Evolutionary conservation across 2,329 filamentous ascomycete genomes (phyloP).

Genomic region (Aureobasidium melanogenum): DNA sequence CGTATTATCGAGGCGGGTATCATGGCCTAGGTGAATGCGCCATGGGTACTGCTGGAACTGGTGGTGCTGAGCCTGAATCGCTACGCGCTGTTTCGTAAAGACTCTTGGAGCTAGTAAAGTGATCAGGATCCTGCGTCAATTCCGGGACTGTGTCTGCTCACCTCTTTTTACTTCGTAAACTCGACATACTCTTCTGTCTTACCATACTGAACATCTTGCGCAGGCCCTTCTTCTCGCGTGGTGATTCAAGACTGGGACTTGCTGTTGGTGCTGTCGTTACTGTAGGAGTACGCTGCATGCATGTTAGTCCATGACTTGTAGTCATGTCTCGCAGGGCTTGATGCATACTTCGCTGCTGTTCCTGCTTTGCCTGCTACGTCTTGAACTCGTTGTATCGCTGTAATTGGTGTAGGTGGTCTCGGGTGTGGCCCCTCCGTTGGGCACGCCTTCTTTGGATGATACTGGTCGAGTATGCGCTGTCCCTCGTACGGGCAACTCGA

Average conservation of each 20-base stretch:
- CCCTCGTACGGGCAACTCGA: background rate
- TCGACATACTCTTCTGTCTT: slow-evolving; percentile 7
- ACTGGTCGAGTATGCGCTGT: background rate
- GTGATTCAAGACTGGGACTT: slow-evolving; percentile 4
- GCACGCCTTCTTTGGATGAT: background rate
- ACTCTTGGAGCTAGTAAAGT: background rate
- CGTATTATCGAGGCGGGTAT: background rate
- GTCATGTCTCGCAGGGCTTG: background rate
- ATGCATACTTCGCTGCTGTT: slow-evolving; percentile 5
- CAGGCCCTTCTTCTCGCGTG: background rate
- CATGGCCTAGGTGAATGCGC: background rate
- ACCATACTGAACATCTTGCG: slow-evolving; percentile 7
- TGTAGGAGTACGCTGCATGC: background rate
- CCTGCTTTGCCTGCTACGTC: slow-evolving; percentile 1
- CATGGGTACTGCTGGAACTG: background rate
- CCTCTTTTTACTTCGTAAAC: slow-evolving; percentile 8
- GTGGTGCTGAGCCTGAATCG: slow-evolving; percentile 2
- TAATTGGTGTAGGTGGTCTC: background rate
- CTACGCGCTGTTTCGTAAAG: background rate
- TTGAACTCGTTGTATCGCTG: slow-evolving; percentile 6
- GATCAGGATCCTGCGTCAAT: background rate
- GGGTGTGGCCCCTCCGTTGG: background rate
- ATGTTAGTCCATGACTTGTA: background rate
- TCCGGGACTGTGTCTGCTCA: background rate
- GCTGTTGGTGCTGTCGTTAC: slow-evolving; percentile 8